Conservation (phyloP, 805 yeast species). For the Jamesozyma piceae region DNA sequence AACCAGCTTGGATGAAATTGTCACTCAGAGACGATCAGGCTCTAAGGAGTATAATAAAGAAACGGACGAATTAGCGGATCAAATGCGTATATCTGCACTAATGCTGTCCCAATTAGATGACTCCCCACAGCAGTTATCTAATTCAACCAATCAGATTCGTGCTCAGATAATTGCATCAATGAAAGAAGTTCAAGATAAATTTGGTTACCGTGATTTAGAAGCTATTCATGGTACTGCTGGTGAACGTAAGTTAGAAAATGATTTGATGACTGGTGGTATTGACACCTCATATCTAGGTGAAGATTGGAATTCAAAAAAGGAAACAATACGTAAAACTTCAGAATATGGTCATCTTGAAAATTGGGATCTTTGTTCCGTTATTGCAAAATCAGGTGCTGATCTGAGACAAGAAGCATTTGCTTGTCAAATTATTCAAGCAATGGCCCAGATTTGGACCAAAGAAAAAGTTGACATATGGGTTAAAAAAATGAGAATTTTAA, state of each 20-base stretch:
- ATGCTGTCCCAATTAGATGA: constrained; percentile 87
- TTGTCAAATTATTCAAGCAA: constrained; percentile 81
- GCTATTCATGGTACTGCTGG: constrained; percentile 68
- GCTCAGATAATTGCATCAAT: constrained; percentile 59
- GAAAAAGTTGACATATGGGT: constrained; percentile 76
- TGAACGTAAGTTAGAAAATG: constrained; percentile 85
- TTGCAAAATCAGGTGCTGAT: constrained; percentile 94
- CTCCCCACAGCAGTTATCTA: constrained; percentile 38
- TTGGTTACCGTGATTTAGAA: constrained; percentile 42
- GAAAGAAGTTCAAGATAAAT: constrained; percentile 67
- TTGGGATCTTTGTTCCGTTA: constrained; percentile 94
- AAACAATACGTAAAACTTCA: constrained; percentile 68
- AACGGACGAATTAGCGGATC: constrained; percentile 63
- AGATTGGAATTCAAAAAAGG: constrained; percentile 81
- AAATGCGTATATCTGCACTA: constrained; percentile 92
- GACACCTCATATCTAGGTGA: constrained; percentile 66
- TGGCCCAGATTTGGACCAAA: constrained; percentile 74
- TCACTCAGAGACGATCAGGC: constrained; percentile 6
- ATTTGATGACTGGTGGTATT: constrained; percentile 74
- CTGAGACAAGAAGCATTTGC: constrained; percentile 96
- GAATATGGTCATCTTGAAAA: constrained; percentile 77
- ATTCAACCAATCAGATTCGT: constrained; percentile 57
- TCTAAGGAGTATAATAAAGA: constrained; percentile 15
- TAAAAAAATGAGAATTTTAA: constrained; percentile 81
- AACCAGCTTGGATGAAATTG: constrained; percentile 27